A percentile compares a stretch with the other conserved stretches of the same genome.
phyloP scores from a whole-genome alignment of 495 filamentous ascomycete species.

The Lichina pygmaea region DNA sequence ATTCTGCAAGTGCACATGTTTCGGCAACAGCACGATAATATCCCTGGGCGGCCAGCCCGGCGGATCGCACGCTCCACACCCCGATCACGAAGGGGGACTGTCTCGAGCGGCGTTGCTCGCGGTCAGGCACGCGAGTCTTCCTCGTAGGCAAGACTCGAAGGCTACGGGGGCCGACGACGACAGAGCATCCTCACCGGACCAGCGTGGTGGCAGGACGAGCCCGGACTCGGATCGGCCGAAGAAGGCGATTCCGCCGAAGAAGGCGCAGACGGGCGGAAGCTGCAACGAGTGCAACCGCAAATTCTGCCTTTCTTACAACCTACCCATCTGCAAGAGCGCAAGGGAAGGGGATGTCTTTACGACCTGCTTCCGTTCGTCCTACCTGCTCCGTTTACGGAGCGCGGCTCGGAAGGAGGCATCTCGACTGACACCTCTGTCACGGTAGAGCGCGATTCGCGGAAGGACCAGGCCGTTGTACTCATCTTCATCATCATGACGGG shows the following conservation, averaged over 20 bases:
- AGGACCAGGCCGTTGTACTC: conserved; percentile 51
- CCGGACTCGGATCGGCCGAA: too few relatives aligned
- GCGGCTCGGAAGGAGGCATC: too few relatives aligned
- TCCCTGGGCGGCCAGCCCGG: conserved; percentile 23
- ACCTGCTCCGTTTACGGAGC: too few relatives aligned
- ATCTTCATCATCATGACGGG: conserved; percentile 72
- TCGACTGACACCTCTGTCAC: too few relatives aligned
- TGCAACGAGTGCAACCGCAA: conserved; percentile 78
- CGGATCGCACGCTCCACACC: not conserved
- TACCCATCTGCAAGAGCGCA: conserved; percentile 68
- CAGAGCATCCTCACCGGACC: too few relatives aligned
- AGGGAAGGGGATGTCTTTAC: conserved; percentile 70
- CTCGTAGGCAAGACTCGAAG: conserved; percentile 6
- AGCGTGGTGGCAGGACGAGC: too few relatives aligned
- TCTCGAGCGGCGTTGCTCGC: too few relatives aligned
- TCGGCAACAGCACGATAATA: conserved; percentile 78
- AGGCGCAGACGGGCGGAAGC: conserved; percentile 12
- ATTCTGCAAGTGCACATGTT: conserved; percentile 97
- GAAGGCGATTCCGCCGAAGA: not conserved
- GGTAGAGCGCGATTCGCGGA: conserved; percentile 3
- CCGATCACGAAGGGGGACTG: too few relatives aligned
- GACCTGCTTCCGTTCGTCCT: conserved; percentile 52
- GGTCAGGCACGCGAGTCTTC: conserved; percentile 5
- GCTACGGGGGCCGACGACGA: conserved; percentile 1
- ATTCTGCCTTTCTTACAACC: conserved; percentile 63